A percentile compares a stretch with the other conserved stretches of the same genome.
phyloP scores from a whole-genome alignment of 805 yeast genomes.

The Saccharomycopsis babjevae region DNA sequence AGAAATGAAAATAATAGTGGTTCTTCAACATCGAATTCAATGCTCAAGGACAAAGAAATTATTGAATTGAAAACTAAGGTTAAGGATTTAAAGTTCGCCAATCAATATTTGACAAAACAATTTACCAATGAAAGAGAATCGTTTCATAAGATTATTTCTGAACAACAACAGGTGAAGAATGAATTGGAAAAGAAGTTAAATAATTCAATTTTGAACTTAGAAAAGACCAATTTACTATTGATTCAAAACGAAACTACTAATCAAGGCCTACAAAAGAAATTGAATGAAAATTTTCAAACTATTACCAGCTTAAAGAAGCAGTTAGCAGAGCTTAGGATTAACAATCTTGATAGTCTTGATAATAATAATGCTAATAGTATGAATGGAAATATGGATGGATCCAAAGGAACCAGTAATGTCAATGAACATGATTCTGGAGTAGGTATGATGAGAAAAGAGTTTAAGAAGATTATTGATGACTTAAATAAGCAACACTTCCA shows the following conservation, averaged over 20 bases:
- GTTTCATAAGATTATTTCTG: slow-evolving; percentile 32
- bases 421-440: slow-evolving; percentile 5
- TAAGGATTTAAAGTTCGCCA: slow-evolving; percentile 36
- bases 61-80: slow-evolving; percentile 34
- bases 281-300: slow-evolving; percentile 29
- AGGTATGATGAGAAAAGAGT: slow-evolving; percentile 20
- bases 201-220: slow-evolving; percentile 15
- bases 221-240: slow-evolving; percentile 14
- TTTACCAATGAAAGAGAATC: slow-evolving; percentile 35
- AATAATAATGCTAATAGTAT: not conserved
- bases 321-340: slow-evolving; percentile 29
- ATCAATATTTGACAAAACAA: slow-evolving; percentile 36
- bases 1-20: not conserved
- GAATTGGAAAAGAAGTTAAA: slow-evolving; percentile 29
- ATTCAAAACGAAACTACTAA: slow-evolving; percentile 12
- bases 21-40: not conserved
- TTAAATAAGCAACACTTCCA: slow-evolving; percentile 38
- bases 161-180: slow-evolving; percentile 30
- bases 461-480: slow-evolving; percentile 25
- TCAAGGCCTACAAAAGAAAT: slow-evolving; percentile 9
- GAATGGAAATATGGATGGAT: not conserved
- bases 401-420: not conserved
- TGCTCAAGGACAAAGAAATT: slow-evolving; percentile 5
- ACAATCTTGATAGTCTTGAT: slow-evolving; percentile 25
- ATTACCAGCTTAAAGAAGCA: slow-evolving; percentile 32